A percentile compares a stretch with the other conserved stretches of the same genome.
phyloP scores from a whole-genome alignment of 208 protist genomes.

The Trypanosoma caninum region DNA sequence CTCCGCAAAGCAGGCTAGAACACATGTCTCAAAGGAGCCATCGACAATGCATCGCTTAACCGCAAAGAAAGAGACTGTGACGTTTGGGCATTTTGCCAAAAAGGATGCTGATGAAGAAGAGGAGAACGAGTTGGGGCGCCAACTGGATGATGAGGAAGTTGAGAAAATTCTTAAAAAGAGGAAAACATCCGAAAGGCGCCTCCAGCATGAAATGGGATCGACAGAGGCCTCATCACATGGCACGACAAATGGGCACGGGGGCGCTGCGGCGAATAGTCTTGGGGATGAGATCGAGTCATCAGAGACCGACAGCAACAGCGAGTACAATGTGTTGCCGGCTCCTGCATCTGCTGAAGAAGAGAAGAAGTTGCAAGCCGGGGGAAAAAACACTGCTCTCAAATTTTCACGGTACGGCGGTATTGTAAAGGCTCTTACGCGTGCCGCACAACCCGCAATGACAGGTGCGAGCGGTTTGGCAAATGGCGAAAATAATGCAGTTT shows the following conservation, averaged over 20 bases:
- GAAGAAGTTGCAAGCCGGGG: background rate
- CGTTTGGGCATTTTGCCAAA: background rate
- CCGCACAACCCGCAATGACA: background rate
- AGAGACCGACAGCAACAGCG: background rate
- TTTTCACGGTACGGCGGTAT: constrained; percentile 41
- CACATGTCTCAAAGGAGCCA: background rate
- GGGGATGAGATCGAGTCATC: too few relatives aligned
- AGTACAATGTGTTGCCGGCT: background rate
- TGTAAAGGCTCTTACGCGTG: constrained; percentile 37
- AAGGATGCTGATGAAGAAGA: too few relatives aligned
- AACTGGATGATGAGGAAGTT: constrained; percentile 34
- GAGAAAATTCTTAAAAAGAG: constrained; percentile 9
- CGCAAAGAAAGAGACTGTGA: background rate
- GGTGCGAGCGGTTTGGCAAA: background rate
- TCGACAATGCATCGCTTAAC: too few relatives aligned
- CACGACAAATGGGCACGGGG: too few relatives aligned
- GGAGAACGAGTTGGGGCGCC: constrained; percentile 20
- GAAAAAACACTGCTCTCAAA: background rate
- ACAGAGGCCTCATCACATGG: background rate
- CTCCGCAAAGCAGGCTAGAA: background rate
- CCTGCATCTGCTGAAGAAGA: background rate
- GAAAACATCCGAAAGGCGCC: background rate
- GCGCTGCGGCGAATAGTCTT: background rate
- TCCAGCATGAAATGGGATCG: background rate
- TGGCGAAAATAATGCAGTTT: background rate